A percentile compares a stretch with the other conserved stretches of the same genome.
These are phyloP conservation scores for Kwoniella europaea DNA, from an alignment of 768 basidiomycete genomes.

Conservation along the genomic window DNA sequence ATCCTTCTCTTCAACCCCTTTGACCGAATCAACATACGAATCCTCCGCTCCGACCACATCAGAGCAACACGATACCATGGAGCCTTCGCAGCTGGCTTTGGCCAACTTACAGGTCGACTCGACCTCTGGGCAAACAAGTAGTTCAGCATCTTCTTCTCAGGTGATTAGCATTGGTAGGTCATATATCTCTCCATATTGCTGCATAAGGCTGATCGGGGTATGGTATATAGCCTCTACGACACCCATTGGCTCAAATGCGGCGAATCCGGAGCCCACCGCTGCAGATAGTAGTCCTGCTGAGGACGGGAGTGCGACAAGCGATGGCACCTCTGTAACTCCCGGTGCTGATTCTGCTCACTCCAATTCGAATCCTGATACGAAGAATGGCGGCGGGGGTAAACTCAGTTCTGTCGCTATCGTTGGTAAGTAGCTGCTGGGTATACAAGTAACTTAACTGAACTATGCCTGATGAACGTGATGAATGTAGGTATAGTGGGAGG, in stretches of 20 bases:
- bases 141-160: neutral
- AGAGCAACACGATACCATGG: neutral
- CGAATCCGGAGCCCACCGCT: neutral
- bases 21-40: neutral
- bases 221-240: neutral
- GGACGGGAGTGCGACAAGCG: neutral
- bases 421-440: slow-evolving; percentile 11
- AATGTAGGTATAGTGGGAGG: slow-evolving; percentile 22
- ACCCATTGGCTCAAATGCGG: neutral
- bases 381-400: slow-evolving; percentile 5
- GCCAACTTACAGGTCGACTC: neutral
- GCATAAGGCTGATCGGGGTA: neutral
- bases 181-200: neutral
- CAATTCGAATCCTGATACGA: slow-evolving; percentile 7
- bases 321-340: neutral
- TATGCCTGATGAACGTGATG: neutral
- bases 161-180: neutral
- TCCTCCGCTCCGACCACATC: neutral
- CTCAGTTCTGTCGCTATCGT: slow-evolving; percentile 23
- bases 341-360: slow-evolving; percentile 8
- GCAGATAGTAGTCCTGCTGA: neutral
- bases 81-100: neutral
- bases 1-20: neutral
- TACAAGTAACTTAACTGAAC: neutral
- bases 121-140: neutral